Evolutionary conservation across 106 monocot genomes (phyloP).

Genomic region (Cymbidium sinense): DNA sequence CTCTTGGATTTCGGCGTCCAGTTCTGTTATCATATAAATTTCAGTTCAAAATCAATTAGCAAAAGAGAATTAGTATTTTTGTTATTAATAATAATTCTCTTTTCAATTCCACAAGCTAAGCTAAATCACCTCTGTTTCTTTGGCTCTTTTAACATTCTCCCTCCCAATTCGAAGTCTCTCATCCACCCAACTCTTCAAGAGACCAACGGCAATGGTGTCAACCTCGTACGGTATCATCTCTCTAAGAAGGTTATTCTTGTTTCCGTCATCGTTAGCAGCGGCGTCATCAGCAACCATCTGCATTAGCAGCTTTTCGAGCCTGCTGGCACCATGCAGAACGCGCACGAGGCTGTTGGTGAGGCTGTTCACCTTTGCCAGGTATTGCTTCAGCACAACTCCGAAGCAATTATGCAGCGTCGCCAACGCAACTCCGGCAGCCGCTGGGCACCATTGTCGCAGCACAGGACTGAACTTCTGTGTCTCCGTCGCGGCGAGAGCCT

Average conservation of each 20-base stretch:
- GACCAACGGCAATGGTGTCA: slow-evolving; percentile 38
- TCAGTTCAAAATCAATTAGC: neutral
- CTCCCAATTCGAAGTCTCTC: slow-evolving; percentile 55
- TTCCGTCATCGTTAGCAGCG: slow-evolving; percentile 48
- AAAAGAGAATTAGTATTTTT: too few species aligned
- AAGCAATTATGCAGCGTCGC: slow-evolving; percentile 77
- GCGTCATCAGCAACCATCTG: slow-evolving; percentile 78
- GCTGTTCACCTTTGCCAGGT: slow-evolving; percentile 32
- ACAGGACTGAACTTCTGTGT: slow-evolving; percentile 58
- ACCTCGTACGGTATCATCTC: slow-evolving; percentile 85
- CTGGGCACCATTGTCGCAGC: slow-evolving; percentile 61
- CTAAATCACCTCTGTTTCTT: slow-evolving; percentile 67
- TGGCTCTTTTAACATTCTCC: slow-evolving; percentile 59
- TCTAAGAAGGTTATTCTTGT: slow-evolving; percentile 43
- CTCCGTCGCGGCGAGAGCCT: slow-evolving; percentile 60
- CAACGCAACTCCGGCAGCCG: slow-evolving; percentile 46
- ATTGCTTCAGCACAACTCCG: slow-evolving; percentile 63
- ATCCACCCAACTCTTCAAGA: slow-evolving; percentile 69
- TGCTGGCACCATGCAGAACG: slow-evolving; percentile 68
- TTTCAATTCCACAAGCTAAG: neutral
- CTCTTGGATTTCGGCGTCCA: slow-evolving; percentile 71
- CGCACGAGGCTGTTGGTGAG: slow-evolving; percentile 54
- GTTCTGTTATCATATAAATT: slow-evolving; percentile 27
- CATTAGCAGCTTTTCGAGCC: slow-evolving; percentile 65
- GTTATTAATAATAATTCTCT: too few species aligned